Evolutionary conservation across 2,329 filamentous ascomycete species (phyloP).

Genomic region (Phialemonium atrogriseum): DNA sequence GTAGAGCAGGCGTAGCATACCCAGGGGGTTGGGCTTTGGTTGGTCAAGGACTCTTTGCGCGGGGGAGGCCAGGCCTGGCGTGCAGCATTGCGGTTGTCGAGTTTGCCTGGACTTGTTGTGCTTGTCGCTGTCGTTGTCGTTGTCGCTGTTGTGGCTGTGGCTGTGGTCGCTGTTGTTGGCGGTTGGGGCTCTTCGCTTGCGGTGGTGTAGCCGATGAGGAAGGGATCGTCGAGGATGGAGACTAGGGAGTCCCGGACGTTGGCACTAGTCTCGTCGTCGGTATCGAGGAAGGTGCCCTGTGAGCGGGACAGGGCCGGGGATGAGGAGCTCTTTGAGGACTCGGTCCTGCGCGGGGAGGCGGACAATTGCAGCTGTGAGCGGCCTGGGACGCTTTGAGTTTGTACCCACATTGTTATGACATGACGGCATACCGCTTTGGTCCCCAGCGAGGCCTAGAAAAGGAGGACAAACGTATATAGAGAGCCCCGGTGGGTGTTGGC

Average conservation of each 20-base stretch:
- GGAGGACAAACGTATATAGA: too few relatives aligned
- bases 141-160: too few relatives aligned
- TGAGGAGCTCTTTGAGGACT: conserved; percentile 1
- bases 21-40: conserved; percentile 18
- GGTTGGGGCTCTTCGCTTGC: too few relatives aligned
- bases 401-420: conserved; percentile 15
- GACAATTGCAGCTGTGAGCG: conserved; percentile 6
- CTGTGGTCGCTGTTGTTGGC: too few relatives aligned
- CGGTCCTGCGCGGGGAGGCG: conserved; percentile 11
- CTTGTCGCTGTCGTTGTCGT: conserved; percentile 19
- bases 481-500: too few relatives aligned
- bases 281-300: neutral
- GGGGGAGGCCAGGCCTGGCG: conserved; percentile 34
- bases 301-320: neutral
- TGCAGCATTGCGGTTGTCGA: conserved; percentile 30
- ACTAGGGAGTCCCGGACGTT: too few relatives aligned
- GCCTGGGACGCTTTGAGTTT: conserved; percentile 15
- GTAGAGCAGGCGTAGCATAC: conserved; percentile 9
- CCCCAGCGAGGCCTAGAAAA: too few relatives aligned
- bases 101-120: too few relatives aligned
- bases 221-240: too few relatives aligned
- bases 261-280: conserved; percentile 1
- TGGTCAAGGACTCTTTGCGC: conserved; percentile 39
- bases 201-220: too few relatives aligned
- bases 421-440: conserved; percentile 1